These are phyloP conservation scores for Didymella exigua DNA, from an alignment of 2,329 filamentous ascomycete species.

Conservation along the genomic window DNA sequence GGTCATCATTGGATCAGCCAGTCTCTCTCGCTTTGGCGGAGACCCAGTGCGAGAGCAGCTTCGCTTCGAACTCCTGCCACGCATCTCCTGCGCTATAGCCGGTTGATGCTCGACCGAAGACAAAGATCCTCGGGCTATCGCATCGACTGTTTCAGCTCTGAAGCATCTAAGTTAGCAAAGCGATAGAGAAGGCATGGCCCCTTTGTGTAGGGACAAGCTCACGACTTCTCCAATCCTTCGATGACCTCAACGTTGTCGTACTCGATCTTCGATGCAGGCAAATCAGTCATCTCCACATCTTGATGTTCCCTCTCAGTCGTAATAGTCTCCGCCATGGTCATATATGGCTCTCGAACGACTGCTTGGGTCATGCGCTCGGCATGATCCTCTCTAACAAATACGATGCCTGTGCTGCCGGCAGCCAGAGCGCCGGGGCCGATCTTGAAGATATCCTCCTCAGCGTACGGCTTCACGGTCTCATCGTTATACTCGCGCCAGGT, in stretches of 20 bases:
- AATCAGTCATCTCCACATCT: slow-evolving; percentile 20
- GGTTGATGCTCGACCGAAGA: neutral
- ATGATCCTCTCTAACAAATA: slow-evolving; percentile 75
- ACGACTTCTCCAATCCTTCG: slow-evolving; percentile 38
- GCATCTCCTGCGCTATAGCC: neutral
- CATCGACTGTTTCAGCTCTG: neutral
- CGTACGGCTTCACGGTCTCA: slow-evolving; percentile 72
- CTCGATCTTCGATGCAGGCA: slow-evolving; percentile 1
- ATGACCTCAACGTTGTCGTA: slow-evolving; percentile 30
- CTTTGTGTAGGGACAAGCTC: slow-evolving; percentile 14
- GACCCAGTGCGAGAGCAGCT: slow-evolving; percentile 4
- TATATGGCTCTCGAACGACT: slow-evolving; percentile 44
- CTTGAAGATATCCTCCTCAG: slow-evolving; percentile 70
- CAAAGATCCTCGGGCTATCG: neutral
- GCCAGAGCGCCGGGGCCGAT: slow-evolving; percentile 63
- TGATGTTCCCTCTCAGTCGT: neutral
- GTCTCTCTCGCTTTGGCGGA: slow-evolving; percentile 3
- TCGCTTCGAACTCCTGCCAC: neutral
- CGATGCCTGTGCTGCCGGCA: slow-evolving; percentile 65
- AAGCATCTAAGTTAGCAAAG: neutral
- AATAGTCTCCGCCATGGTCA: neutral
- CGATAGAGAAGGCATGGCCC: neutral
- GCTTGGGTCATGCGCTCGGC: slow-evolving; percentile 65
- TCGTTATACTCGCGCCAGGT: slow-evolving; percentile 97
- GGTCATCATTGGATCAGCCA: neutral